Evolutionary conservation across 2,329 filamentous ascomycete genomes (phyloP).

Genomic region (Zelopaecilomyces penicillatus): DNA sequence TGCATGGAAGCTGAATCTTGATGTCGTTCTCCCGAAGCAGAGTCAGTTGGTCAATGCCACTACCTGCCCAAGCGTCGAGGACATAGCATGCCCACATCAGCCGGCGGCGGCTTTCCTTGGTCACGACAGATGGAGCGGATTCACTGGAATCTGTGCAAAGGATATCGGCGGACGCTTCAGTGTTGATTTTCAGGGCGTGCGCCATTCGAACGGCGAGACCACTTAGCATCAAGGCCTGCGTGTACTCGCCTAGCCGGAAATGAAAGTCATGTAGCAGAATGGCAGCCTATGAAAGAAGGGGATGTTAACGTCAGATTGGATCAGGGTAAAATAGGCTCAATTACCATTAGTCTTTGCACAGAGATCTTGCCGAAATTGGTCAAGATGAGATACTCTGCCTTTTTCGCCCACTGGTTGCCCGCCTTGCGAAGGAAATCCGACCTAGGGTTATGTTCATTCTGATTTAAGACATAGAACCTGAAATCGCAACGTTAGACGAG

Average conservation of each 20-base stretch:
- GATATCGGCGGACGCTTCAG: slow-evolving; percentile 28
- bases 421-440: slow-evolving; percentile 23
- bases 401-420: slow-evolving; percentile 30
- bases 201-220: slow-evolving; percentile 34
- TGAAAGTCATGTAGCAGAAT: slow-evolving; percentile 32
- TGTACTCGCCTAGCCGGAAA: slow-evolving; percentile 31
- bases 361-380: slow-evolving; percentile 32
- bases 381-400: slow-evolving; percentile 27
- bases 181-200: slow-evolving; percentile 32
- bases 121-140: slow-evolving; percentile 24
- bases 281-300: slow-evolving; percentile 20
- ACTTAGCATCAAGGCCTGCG: slow-evolving; percentile 32
- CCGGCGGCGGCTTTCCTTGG: slow-evolving; percentile 29
- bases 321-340: background rate
- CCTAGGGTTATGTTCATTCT: slow-evolving; percentile 22
- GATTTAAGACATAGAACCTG: slow-evolving; percentile 27
- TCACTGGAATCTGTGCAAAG: slow-evolving; percentile 26
- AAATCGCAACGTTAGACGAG: background rate
- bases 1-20: slow-evolving; percentile 32
- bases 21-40: slow-evolving; percentile 31
- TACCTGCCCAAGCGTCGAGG: slow-evolving; percentile 32
- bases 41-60: slow-evolving; percentile 30
- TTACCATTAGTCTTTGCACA: slow-evolving; percentile 30
- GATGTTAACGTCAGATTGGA: too few species aligned
- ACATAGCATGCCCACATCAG: slow-evolving; percentile 37